Base-by-base conservation (phyloP, 176 grass and related monocot genomes). In the Pharus latifolius region DNA sequence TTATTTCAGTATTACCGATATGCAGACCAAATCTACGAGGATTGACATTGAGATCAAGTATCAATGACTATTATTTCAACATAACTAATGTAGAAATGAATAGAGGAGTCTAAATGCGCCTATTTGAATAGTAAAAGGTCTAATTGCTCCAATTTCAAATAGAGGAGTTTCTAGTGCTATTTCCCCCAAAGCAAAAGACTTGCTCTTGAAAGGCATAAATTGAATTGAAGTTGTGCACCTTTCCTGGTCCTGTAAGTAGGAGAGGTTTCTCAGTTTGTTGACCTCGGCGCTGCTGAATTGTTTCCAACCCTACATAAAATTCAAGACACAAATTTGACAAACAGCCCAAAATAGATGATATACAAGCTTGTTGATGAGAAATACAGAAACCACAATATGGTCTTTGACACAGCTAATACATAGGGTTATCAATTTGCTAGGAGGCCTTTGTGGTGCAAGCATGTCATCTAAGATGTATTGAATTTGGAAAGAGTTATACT, bases 241-340 rank as follows among this genome's bases (percentile, higher is more conserved):
- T 98, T 68, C 94, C 94, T 72, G 94, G 94, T 28, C 94, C 94
- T 17, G 89, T 87, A 47, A 98, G 81, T 78, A 98, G 82, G 57
- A 83, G 16, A 2, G 94, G 89, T 34, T 98, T 98, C 53, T 98
- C 87, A 0, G 89, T 93, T 37, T 88, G 85, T 56, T 90, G 89
- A 9, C 84, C 62, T 30, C 94, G 75, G 30, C 89, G 82, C 28
- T 85, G 75, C 72, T 98, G 84, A 76, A 98, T 90, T 16, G 41
- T 70, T 38, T 78, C 84, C 45, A 98, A 40, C 44, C 94, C 94
- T 98, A 27, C 28, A 85, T 49, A 1, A 34, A 49, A 66, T 64
- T 50, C 44, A 54, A 60, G 31, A 46, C 33, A 10, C 29, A 70
- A 41, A 33, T n/a, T 57, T 0, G 1, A n/a, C 0, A 2, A 30